Evolutionary conservation across 148 eudicot species (phyloP).

Genomic region (Mesembryanthemum crystallinum): DNA sequence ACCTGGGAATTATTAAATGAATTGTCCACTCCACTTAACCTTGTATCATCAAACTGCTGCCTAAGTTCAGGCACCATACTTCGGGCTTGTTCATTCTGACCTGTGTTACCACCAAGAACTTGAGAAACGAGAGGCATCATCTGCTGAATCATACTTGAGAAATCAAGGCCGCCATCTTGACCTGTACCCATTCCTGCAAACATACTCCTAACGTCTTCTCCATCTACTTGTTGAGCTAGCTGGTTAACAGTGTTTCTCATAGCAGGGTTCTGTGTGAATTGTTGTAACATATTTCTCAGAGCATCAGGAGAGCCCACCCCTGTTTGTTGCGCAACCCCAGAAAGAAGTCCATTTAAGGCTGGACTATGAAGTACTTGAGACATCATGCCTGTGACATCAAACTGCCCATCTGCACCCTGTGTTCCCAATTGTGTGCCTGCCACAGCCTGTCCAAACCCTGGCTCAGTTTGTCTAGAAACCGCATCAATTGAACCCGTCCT

Average conservation of each 20-base stretch:
- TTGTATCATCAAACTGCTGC: slow-evolving; percentile 19
- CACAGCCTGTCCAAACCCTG: slow-evolving; percentile 27
- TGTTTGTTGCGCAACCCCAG: slow-evolving; percentile 82
- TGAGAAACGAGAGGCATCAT: slow-evolving; percentile 98
- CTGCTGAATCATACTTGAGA: slow-evolving; percentile 88
- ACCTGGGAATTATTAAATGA: slow-evolving; percentile 47
- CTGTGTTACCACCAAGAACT: slow-evolving; percentile 64
- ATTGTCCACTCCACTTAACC: slow-evolving; percentile 26
- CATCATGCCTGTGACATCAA: slow-evolving; percentile 61
- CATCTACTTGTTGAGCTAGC: slow-evolving; percentile 78
- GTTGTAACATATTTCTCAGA: slow-evolving; percentile 78
- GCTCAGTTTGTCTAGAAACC: slow-evolving; percentile 29
- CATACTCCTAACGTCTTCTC: slow-evolving; percentile 60
- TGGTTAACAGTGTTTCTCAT: slow-evolving; percentile 86
- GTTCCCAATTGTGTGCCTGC: slow-evolving; percentile 24
- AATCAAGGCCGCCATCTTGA: slow-evolving; percentile 65
- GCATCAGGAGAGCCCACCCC: slow-evolving; percentile 84
- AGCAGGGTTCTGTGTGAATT: slow-evolving; percentile 75
- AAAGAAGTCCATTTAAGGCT: slow-evolving; percentile 62
- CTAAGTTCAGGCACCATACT: slow-evolving; percentile 26
- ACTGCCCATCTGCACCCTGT: slow-evolving; percentile 40
- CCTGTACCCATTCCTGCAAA: slow-evolving; percentile 54
- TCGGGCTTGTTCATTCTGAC: slow-evolving; percentile 25
- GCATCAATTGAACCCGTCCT: slow-evolving; percentile 26
- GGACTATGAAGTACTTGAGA: slow-evolving; percentile 73